Evolutionary conservation across 768 basidiomycete species (phyloP), one percentile per base, ranked within the genome.

Genomic region (Sarcomyxa edulis): DNA sequence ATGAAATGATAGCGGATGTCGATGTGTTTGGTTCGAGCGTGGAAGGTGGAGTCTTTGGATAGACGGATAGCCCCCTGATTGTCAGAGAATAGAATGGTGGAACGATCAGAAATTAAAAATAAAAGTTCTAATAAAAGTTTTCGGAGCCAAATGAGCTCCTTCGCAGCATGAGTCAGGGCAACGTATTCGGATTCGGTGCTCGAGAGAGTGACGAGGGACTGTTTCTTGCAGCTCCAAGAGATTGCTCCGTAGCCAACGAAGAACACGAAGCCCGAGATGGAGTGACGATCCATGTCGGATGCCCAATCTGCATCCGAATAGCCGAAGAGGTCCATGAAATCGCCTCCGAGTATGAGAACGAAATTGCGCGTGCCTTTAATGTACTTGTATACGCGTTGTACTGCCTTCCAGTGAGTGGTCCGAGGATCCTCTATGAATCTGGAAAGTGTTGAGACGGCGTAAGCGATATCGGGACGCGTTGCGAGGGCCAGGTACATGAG

Each of bases 381-480:
- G 45, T 73, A 74, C 4, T 54, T 50, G 32, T 65, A 52, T 18
- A 69, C 44, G 23, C 55, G 55, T 36, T 63, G 63, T 3, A 62
- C 59, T 4, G 64, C 67, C 4, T 56, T 44, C 62, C 64, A 71
- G 42, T 74, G 71, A 0, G 30, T 38, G 0, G 16, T 11, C 2
- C 53, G 49, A 1, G 61, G 66, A 36, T 63, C 61, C 3, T 49
- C 35, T 7, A 49, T 35, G 52, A 62, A 70, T 2, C 51, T 56
- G 0, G 57, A 49, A 4, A 70, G 49, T 0, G 45, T 38, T 31
- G 55, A 44, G 12, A 65, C 49, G 1, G 65, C 45, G 31, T 50
- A 63, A 0, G 52, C 37, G 15, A 66, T 64, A 29, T 67, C 61
- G 1, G 64, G 66, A 5, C 47, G 45, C 1, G 62, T 65, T 15